phyloP scores from a whole-genome alignment of 1,284 basidiomycete species.

The Termitomyces sp. region DNA sequence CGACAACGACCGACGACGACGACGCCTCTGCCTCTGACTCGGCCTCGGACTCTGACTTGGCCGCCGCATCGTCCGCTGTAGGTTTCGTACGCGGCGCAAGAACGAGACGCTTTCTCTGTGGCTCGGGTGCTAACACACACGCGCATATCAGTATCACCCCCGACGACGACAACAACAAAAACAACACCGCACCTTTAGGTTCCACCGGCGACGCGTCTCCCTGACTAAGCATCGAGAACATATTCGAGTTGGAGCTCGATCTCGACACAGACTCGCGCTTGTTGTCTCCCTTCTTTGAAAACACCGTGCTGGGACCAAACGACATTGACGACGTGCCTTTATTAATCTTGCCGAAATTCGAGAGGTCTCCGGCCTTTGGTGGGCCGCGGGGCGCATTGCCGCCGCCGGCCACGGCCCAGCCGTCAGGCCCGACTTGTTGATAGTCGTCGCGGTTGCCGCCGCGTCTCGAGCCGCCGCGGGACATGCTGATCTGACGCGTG shows the following conservation, averaged over 20 bases:
- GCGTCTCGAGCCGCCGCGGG: constrained; percentile 75
- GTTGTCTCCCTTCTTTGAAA: constrained; percentile 58
- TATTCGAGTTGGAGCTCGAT: constrained; percentile 76
- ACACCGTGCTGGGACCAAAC: constrained; percentile 79
- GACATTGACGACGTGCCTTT: constrained; percentile 57
- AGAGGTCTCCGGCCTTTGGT: constrained; percentile 81
- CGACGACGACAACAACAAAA: neutral
- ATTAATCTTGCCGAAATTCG: constrained; percentile 82
- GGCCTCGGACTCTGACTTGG: constrained; percentile 44
- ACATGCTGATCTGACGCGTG: constrained; percentile 43
- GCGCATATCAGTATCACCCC: constrained; percentile 17
- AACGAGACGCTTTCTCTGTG: constrained; percentile 72
- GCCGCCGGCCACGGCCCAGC: constrained; percentile 81
- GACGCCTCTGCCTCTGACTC: constrained; percentile 18
- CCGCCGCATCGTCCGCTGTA: constrained; percentile 24
- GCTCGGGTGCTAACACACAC: constrained; percentile 23
- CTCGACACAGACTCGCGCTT: constrained; percentile 75
- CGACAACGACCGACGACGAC: constrained; percentile 22
- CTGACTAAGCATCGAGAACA: constrained; percentile 80
- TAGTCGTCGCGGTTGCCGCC: constrained; percentile 71
- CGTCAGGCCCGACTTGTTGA: constrained; percentile 59
- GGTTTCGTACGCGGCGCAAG: constrained; percentile 48
- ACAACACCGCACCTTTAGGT: constrained; percentile 35
- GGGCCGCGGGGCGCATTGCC: constrained; percentile 49
- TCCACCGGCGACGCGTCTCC: constrained; percentile 45